Evolutionary conservation across 2,329 filamentous ascomycete genomes (phyloP).

Genomic region (Cytospora paraplurivora): DNA sequence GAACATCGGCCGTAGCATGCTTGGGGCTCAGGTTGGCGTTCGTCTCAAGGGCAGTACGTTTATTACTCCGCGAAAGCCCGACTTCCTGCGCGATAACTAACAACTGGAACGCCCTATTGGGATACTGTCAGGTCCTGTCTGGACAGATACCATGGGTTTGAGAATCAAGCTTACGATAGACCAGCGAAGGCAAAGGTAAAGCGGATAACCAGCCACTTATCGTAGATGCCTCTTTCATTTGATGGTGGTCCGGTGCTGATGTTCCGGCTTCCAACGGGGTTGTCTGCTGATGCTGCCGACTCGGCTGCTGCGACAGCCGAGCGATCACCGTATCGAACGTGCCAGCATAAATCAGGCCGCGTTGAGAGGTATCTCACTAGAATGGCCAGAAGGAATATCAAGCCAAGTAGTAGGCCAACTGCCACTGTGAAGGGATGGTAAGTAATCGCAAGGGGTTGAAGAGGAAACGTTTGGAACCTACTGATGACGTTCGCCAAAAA

Average conservation of each 20-base stretch:
- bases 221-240: conserved; percentile 42
- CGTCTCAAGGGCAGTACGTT: conserved; percentile 36
- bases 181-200: conserved; percentile 48
- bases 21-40: conserved; percentile 37
- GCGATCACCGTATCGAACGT: conserved; percentile 37
- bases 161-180: conserved; percentile 37
- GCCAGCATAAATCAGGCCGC: conserved; percentile 38
- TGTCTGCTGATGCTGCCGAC: conserved; percentile 23
- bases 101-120: conserved; percentile 40
- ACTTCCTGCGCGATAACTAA: conserved; percentile 44
- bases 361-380: conserved; percentile 45
- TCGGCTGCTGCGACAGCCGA: conserved; percentile 5
- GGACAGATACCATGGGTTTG: not conserved
- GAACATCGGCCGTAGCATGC: conserved; percentile 37
- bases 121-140: not conserved
- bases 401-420: conserved; percentile 41
- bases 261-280: conserved; percentile 26
- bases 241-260: conserved; percentile 26
- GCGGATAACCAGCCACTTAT: conserved; percentile 47
- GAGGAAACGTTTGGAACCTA: conserved; percentile 33
- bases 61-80: conserved; percentile 36
- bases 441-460: not conserved
- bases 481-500: conserved; percentile 42
- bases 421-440: conserved; percentile 38
- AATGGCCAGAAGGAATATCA: conserved; percentile 42